Evolutionary conservation across 225 moss, liverwort and hornwort genomes (phyloP), one percentile per base, ranked within the genome.

Genomic region (Thuidium tamariscinum): DNA sequence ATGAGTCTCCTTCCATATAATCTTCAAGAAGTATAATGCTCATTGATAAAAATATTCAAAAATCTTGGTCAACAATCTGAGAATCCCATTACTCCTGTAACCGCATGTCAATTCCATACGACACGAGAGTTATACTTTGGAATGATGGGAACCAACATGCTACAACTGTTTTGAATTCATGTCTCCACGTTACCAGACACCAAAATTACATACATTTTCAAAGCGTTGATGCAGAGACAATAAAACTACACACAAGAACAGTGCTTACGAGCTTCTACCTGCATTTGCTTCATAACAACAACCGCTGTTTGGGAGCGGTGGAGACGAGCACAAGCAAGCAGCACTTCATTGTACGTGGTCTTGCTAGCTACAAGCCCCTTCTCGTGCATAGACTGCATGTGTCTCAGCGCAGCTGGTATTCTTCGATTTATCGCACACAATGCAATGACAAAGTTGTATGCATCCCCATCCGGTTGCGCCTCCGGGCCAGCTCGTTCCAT

Each of bases 391-490:
- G 94, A 85, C 87, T 92, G 93, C 90, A 95, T 89, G 63, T 94
- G 97, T 88, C 83, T 91, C 92, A 97, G 84, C 56, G 96, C 97
- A 68, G 96, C 89, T 85, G 92, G 90, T 29, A 98, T 86, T 87
- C 98, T 94, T 89, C 95, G 92, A 72, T 96, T 95, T 56, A 96
- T 85, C 39, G 96, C 94, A 88, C 98, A 98, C 85, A 98, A 90
- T 21, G 96, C 98, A 75, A 98, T 93, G 56, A 98, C 98, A 80
- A 98, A 98, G 86, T 98, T 98, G 85, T 97, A 98, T 6, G 98
- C 94, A 84, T 98, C 98, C 42, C 95, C 95, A 81, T 98, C 98
- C 19, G 98, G 98, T 85, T 95, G 95, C 41, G 95, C 95, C 69
- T 95, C 97, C 51, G 94, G 80, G 8, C 98, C 98, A 88, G 92